A percentile compares a stretch with the other conserved stretches of the same genome.
Conservation (phyloP, 805 yeast genomes). For the Pichia ethanolica region DNA sequence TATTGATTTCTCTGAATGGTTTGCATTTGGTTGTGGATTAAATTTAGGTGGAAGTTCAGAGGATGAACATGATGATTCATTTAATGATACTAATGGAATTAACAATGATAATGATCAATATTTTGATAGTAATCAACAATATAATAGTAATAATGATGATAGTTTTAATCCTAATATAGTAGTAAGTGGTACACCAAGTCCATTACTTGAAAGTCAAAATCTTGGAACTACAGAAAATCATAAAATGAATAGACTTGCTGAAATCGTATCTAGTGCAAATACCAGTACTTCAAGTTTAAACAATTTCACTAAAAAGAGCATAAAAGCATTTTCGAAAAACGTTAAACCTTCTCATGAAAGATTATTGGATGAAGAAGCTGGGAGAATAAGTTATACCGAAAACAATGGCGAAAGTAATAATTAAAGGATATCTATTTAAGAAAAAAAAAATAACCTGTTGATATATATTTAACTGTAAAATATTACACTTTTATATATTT, state of each 20-base stretch:
- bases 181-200: slow-evolving; percentile 6
- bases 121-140: too few relatives aligned
- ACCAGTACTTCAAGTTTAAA: not conserved
- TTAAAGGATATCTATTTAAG: too few relatives aligned
- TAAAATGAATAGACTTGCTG: not conserved
- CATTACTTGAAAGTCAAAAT: not conserved
- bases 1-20: slow-evolving; percentile 13
- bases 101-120: not conserved
- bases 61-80: not conserved
- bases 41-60: not conserved
- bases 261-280: not conserved
- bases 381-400: not conserved
- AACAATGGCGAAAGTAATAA: not conserved
- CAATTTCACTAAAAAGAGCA: not conserved
- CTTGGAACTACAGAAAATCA: slow-evolving; percentile 3
- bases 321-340: not conserved
- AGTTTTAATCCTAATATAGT: not conserved
- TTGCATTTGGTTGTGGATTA: slow-evolving; percentile 13
- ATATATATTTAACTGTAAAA: not conserved
- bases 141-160: not conserved
- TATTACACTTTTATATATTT: too few relatives aligned
- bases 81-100: not conserved
- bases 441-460: not conserved
- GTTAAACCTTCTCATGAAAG: slow-evolving; percentile 6
- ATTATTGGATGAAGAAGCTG: slow-evolving; percentile 1